Percentiles rank a stretch among this genome's conserved stretches.
Evolutionary conservation across 495 filamentous ascomycete genomes (phyloP).

Genomic region (Tuber microsphaerosporum): DNA sequence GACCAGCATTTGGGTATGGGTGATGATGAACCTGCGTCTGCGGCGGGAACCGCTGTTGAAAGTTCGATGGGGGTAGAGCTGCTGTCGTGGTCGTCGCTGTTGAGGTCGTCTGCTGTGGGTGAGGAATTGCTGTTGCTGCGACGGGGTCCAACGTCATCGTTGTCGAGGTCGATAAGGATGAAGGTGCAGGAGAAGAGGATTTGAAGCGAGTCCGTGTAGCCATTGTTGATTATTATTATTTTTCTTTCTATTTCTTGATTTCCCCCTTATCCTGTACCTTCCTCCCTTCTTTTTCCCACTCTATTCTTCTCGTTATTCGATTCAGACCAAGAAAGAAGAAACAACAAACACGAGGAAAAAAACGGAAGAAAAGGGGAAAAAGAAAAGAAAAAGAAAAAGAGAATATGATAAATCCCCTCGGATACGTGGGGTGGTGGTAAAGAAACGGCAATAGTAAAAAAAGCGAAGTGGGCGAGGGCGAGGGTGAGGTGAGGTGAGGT

Average conservation of each 20-base stretch:
- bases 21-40: neutral
- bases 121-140: constrained; percentile 15
- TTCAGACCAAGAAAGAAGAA: neutral
- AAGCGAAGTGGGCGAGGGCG: constrained; percentile 4
- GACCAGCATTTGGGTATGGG: neutral
- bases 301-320: neutral
- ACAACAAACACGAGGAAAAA: neutral
- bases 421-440: constrained; percentile 1
- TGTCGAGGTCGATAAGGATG: constrained; percentile 17
- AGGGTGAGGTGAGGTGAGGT: neutral
- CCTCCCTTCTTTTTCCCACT: neutral
- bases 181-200: constrained; percentile 44
- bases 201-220: constrained; percentile 43
- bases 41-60: constrained; percentile 13
- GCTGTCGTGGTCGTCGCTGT: constrained; percentile 17
- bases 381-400: constrained; percentile 5
- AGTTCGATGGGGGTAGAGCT: constrained; percentile 15
- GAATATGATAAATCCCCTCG: neutral
- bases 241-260: neutral
- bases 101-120: constrained; percentile 11
- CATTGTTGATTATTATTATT: constrained; percentile 16
- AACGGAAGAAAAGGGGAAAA: neutral
- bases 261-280: neutral
- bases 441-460: neutral
- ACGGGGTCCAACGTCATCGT: constrained; percentile 11